A percentile compares a stretch with the other conserved stretches of the same genome.
phyloP scores from a whole-genome alignment of 306 rosid species.

The Crataegus laevigata region DNA sequence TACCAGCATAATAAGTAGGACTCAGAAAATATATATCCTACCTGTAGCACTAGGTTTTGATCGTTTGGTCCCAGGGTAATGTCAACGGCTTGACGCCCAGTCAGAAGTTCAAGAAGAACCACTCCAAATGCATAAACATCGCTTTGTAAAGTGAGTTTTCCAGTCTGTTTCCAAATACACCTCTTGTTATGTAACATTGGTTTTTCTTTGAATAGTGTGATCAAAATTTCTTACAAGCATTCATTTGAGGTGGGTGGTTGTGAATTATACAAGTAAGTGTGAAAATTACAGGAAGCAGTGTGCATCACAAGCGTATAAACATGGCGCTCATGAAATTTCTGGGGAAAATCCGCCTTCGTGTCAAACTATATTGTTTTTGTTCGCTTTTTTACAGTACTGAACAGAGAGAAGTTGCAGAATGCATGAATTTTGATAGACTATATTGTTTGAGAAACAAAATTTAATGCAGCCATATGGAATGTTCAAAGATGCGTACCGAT shows the following conservation, averaged over 20 bases:
- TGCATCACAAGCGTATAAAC: background rate
- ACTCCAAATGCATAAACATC: slow-evolving; percentile 97
- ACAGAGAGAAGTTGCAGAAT: background rate
- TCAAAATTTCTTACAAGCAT: background rate
- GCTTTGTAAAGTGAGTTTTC: slow-evolving; percentile 89
- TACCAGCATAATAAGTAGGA: background rate
- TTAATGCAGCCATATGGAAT: background rate
- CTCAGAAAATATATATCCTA: slow-evolving; percentile 8
- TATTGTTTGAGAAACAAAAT: background rate
- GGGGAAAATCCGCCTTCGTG: background rate
- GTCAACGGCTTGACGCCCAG: slow-evolving; percentile 93
- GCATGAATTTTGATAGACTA: background rate
- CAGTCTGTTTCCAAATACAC: slow-evolving; percentile 53
- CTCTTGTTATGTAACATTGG: background rate
- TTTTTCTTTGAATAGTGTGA: background rate
- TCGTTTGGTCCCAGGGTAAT: slow-evolving; percentile 80
- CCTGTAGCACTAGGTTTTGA: slow-evolving; percentile 94
- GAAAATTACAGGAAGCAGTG: background rate
- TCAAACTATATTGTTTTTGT: background rate
- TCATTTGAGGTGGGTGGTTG: background rate
- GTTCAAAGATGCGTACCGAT: slow-evolving; percentile 42
- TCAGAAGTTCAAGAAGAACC: slow-evolving; percentile 93
- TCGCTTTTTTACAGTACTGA: background rate
- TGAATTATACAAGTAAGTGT: background rate
- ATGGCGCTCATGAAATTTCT: background rate